Evolutionary conservation across 148 eudicot genomes (phyloP), one percentile per base, ranked within the genome.

Genomic region (Vaccinium vitisidaea): DNA sequence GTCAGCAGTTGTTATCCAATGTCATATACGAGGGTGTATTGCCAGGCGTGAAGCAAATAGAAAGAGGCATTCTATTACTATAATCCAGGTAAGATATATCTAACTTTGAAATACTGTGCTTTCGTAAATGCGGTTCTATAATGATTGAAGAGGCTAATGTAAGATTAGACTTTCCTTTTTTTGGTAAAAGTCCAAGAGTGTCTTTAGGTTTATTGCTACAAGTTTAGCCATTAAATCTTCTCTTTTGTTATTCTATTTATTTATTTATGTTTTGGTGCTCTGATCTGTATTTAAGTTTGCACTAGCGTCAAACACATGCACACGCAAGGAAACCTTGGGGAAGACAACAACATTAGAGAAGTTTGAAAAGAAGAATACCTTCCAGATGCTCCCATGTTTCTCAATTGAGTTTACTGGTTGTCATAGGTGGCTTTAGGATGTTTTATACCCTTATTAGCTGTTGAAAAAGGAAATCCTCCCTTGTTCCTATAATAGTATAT

Each of bases 1-100:
- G 53, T 89, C 95, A 79, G 93, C 92, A 63, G 50, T 89, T 73
- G 48, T 93, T 63, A 91, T 96, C 79, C 99, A 96, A 83, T 88
- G 91, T 82, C 87, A 93, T 88, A 36, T 88, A 80, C 94, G 98
- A 80, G 92, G 95, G 70, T 90, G 90, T 91, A 83, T 89, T 30
- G 89, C 88, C 56, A 87, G 94, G 86, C 69, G 83, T 79, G 81
- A 49, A 55, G 89, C 88, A 70, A 77, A 76, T 21, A 89, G 81
- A 88, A 84, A 86, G 75, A 87, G 76, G 77, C 87, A 82, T 52
- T 84, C 67, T 70, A 89, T 91, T 52, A 71, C 83, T 69, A 23
- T 88, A 58, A 90, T 95, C 84, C 98, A 95, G 88, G 92, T 90
- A 80, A 84, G 90, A 46, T 2, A 75, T 4, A 74, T 36, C 25